phyloP scores from a whole-genome alignment of 805 yeast genomes.

The Barnettozyma wickerhamii region DNA sequence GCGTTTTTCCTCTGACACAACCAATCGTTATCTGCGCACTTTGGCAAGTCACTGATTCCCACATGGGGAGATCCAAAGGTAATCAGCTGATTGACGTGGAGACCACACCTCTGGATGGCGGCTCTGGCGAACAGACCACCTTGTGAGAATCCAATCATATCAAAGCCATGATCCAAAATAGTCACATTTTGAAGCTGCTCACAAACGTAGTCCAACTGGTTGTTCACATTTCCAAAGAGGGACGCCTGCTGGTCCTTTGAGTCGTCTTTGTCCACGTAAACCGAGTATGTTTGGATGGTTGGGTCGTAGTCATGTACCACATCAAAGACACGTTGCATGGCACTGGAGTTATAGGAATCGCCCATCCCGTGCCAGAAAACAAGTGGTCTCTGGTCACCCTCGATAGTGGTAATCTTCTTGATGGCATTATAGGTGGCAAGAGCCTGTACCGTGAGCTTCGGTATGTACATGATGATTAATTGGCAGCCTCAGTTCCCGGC shows the following conservation, averaged over 20 bases:
- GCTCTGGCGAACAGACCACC: slow-evolving; percentile 80
- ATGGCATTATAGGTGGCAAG: slow-evolving; percentile 18
- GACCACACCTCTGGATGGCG: slow-evolving; percentile 52
- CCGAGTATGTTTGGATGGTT: slow-evolving; percentile 46
- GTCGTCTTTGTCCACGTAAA: slow-evolving; percentile 46
- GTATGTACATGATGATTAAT: slow-evolving; percentile 14
- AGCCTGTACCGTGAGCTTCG: slow-evolving; percentile 13
- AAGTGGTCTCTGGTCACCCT: slow-evolving; percentile 36
- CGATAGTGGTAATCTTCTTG: slow-evolving; percentile 13
- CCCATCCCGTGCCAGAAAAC: slow-evolving; percentile 88
- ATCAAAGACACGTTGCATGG: slow-evolving; percentile 45
- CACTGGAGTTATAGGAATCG: slow-evolving; percentile 60
- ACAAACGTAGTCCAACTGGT: slow-evolving; percentile 53
- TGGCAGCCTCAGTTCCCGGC: too few relatives aligned
- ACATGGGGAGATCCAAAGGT: slow-evolving; percentile 83
- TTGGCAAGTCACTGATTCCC: slow-evolving; percentile 67
- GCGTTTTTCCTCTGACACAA: slow-evolving; percentile 52
- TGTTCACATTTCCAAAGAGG: slow-evolving; percentile 54
- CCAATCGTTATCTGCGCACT: slow-evolving; percentile 53
- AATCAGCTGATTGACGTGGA: slow-evolving; percentile 46
- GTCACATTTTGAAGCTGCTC: slow-evolving; percentile 42
- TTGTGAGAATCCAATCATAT: slow-evolving; percentile 77
- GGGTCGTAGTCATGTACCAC: slow-evolving; percentile 44
- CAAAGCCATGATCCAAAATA: slow-evolving; percentile 52
- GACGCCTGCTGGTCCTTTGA: slow-evolving; percentile 50